phyloP scores from a whole-genome alignment of 495 filamentous ascomycete genomes.

The Friedmanniomyces endolithicus region DNA sequence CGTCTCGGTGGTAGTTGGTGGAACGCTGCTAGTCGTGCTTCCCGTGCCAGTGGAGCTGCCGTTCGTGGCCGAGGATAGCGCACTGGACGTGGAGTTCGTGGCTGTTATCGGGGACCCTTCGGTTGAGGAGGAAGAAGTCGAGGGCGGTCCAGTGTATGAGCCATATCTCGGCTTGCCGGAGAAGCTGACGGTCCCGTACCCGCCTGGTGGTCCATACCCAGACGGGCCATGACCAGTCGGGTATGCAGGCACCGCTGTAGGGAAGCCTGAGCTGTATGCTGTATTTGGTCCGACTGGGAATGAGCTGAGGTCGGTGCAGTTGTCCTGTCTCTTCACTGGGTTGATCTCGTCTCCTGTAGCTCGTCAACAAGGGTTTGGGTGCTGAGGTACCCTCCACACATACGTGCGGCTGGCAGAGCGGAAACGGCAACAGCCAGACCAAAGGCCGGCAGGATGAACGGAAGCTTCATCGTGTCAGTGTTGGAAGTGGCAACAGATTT shows the following conservation, averaged over 20 bases:
- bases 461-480: constrained; percentile 1
- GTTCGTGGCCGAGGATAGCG: neutral
- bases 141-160: neutral
- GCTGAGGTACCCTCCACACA: neutral
- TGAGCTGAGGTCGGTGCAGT: constrained; percentile 5
- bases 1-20: neutral
- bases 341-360: neutral
- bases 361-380: neutral
- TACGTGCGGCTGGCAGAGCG: constrained; percentile 4
- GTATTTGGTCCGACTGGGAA: neutral
- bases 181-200: constrained; percentile 2
- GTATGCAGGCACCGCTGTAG: neutral
- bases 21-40: neutral
- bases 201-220: neutral
- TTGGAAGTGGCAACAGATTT: neutral
- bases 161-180: neutral
- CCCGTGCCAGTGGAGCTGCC: neutral
- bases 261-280: neutral
- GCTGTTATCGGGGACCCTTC: neutral
- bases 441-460: neutral
- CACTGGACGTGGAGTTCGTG: neutral
- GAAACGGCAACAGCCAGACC: neutral
- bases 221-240: neutral
- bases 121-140: neutral
- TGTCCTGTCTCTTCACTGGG: constrained; percentile 1